Evolutionary conservation across 2,329 filamentous ascomycete species (phyloP), one percentile per base, ranked within the genome.

Genomic region (Arachnomyces sp.): DNA sequence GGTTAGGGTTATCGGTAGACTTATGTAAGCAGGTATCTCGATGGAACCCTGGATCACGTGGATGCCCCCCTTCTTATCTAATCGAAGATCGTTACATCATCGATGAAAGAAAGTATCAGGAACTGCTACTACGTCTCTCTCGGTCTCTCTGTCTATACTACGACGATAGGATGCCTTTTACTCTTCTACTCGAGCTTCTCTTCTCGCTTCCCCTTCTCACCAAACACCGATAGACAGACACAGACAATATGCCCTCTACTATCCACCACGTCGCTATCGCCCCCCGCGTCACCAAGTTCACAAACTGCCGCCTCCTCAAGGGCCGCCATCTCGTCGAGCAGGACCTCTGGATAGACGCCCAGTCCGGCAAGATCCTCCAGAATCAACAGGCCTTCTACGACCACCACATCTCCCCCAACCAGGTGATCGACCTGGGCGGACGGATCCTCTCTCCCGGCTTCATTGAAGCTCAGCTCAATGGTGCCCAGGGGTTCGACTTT

Each of bases 401-500:
- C 25, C 49, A 65, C 16, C 60, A 66, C 20, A 52, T 66, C 17
- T 64, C 59, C 2, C 85, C 89, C 1, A 84, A 90, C 57, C 66
- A 79, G 50, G 80, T 81, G 39, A 72, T 94, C 51, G 79, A 95
- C 55, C 77, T 95, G 1, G 77, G 79, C 38, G 86, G 87, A 43
- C 85, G 85, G 52, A 90, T 94, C 49, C 60, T 95, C 14, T 79
- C 84, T 0, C 87, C 89, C 0, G 89, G 89, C 17, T 74, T 95
- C 56, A 92, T 95, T 52, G 89, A 95, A 50, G 82, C 83, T 38
- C 89, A 95, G 63, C 79, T 95, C 51, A 95, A 95, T 55, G 89
- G 89, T 35, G 88, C 84, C 7, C 90, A 88, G 54, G 88, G 88
- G 42, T 93, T 94, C 70, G 90, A 94, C 67, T 94, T 93, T 61